Evolutionary conservation across 371 early-diverging fungal species (phyloP).

Genomic region (Rhizopus arrhizus): DNA sequence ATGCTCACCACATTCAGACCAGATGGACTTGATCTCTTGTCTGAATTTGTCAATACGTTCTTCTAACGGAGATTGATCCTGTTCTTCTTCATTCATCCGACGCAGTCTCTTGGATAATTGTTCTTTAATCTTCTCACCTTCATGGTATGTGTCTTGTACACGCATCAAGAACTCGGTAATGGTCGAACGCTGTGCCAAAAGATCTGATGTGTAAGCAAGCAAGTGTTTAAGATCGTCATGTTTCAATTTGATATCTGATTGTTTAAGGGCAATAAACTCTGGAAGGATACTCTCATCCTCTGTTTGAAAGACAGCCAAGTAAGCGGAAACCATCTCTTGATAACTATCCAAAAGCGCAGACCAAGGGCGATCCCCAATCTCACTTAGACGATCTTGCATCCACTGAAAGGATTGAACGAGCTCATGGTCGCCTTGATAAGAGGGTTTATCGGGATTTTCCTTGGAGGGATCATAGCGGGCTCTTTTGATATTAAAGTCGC

Average conservation of each 20-base stretch:
- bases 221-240: constrained; percentile 34
- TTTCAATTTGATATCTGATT: constrained; percentile 32
- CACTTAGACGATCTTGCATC: constrained; percentile 37
- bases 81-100: constrained; percentile 35
- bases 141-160: constrained; percentile 43
- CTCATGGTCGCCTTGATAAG: constrained; percentile 39
- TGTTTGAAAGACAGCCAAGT: background rate
- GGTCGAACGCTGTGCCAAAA: constrained; percentile 40
- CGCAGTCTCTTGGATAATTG: constrained; percentile 35
- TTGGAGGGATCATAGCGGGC: constrained; percentile 43
- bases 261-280: constrained; percentile 27
- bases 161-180: constrained; percentile 46
- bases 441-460: constrained; percentile 42
- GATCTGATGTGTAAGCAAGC: constrained; percentile 33
- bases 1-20: constrained; percentile 36
- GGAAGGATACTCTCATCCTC: constrained; percentile 15
- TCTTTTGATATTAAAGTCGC: constrained; percentile 47
- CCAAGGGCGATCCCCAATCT: constrained; percentile 35
- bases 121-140: constrained; percentile 50
- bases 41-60: constrained; percentile 26
- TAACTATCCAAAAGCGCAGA: constrained; percentile 8
- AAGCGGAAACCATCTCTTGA: constrained; percentile 12
- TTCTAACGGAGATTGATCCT: constrained; percentile 21
- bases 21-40: constrained; percentile 33
- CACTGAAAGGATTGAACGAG: constrained; percentile 35